Evolutionary conservation across 257 asterid genomes (phyloP).

Genomic region (Gentiana macrophylla): DNA sequence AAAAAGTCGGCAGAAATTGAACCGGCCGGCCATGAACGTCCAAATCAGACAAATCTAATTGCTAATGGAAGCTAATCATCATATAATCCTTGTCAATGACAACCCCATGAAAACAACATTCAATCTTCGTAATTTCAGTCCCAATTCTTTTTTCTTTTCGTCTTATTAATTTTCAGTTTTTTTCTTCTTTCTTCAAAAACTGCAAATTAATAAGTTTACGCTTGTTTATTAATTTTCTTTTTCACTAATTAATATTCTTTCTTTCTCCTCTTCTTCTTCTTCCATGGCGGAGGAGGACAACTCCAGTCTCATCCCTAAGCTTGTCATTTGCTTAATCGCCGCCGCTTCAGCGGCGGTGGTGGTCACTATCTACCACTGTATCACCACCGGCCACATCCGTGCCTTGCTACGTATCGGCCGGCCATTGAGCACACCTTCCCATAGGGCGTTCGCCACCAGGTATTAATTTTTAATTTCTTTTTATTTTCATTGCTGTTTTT

Average conservation of each 20-base stretch:
- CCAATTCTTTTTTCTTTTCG: not conserved
- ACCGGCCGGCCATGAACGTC: too few relatives aligned
- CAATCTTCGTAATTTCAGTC: not conserved
- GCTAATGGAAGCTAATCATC: too few relatives aligned
- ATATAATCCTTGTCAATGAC: too few relatives aligned
- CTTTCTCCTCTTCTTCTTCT: not conserved
- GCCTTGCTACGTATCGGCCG: slow-evolving; percentile 5
- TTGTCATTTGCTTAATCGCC: slow-evolving; percentile 24
- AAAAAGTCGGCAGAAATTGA: too few relatives aligned
- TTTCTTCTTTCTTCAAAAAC: too few relatives aligned
- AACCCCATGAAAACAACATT: not conserved
- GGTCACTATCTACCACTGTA: slow-evolving; percentile 27
- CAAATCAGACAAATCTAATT: too few relatives aligned
- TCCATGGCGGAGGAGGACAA: slow-evolving; percentile 10
- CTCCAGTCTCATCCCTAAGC: slow-evolving; percentile 12
- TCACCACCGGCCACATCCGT: slow-evolving; percentile 12
- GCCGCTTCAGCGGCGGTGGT: slow-evolving; percentile 25
- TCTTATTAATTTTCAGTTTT: not conserved
- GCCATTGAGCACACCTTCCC: not conserved
- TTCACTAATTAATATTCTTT: not conserved
- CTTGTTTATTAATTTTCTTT: not conserved
- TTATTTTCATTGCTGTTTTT: not conserved
- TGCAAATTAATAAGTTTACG: too few relatives aligned
- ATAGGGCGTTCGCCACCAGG: not conserved
- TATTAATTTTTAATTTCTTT: not conserved